Evolutionary conservation across 345 rosid genomes (phyloP).

Genomic region (Euphorbia peplus): DNA sequence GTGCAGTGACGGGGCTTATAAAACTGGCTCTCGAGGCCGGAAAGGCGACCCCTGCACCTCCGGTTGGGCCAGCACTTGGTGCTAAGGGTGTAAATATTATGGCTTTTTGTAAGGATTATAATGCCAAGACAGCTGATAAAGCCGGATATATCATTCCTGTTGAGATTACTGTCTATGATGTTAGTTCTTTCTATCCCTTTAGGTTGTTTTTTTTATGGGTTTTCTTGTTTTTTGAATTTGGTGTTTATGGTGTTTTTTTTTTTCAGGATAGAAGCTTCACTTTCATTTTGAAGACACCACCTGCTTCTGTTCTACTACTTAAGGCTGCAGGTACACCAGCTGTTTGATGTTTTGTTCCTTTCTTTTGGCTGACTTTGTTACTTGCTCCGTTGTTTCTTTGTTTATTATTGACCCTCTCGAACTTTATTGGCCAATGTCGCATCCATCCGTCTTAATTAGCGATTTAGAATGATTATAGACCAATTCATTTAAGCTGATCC

Average conservation of each 20-base stretch:
- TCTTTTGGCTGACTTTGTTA: neutral
- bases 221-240: no score
- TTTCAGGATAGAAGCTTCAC: conserved; percentile 93
- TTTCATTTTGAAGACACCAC: conserved; percentile 90
- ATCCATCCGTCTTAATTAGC: neutral
- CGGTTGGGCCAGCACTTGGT: conserved; percentile 92
- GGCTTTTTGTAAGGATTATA: conserved; percentile 97
- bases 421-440: neutral
- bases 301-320: conserved; percentile 89
- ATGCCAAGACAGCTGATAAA: conserved; percentile 95
- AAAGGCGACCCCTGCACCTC: conserved; percentile 94
- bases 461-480: no score
- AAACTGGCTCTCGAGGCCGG: conserved; percentile 95
- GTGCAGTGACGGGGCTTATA: conserved; percentile 26
- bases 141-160: conserved; percentile 92
- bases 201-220: neutral
- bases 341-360: neutral
- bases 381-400: neutral
- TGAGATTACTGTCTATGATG: conserved; percentile 90
- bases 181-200: conserved; percentile 27
- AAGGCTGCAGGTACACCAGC: conserved; percentile 77
- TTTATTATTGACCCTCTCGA: neutral
- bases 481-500: no score
- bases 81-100: conserved; percentile 83
- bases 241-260: conserved; percentile 5